Conservation (phyloP, 139 green algal species). For the Chlamydomonas sp. region DNA sequence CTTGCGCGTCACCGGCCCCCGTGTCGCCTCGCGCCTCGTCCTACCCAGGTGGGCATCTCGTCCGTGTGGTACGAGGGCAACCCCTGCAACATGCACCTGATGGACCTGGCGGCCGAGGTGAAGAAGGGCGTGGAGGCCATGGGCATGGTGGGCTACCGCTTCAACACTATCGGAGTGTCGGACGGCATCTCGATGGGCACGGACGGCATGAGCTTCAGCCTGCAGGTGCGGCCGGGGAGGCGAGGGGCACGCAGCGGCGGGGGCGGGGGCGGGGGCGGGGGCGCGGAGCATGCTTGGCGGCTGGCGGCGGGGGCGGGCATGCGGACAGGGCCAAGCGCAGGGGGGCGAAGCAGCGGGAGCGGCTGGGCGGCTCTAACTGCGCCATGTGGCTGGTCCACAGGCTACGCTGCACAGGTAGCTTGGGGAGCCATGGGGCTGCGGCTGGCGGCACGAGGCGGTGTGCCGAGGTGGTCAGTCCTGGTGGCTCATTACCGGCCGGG, state of each 20-base stretch:
- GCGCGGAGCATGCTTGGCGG: background rate
- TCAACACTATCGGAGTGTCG: conserved; percentile 95
- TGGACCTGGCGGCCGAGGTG: conserved; percentile 92
- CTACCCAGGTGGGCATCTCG: conserved; percentile 87
- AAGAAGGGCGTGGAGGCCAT: conserved; percentile 88
- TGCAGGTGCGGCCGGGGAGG: conserved; percentile 63
- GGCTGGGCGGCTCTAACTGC: no score
- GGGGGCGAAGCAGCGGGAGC: no score
- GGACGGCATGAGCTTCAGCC: conserved; percentile 95
- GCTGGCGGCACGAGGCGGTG: no score
- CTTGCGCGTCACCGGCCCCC: background rate
- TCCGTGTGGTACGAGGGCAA: conserved; percentile 99
- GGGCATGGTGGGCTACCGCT: conserved; percentile 92
- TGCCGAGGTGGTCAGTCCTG: no score
- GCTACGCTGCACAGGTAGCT: no score
- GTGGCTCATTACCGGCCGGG: no score
- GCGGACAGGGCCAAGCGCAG: no score
- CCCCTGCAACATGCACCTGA: conserved; percentile 99
- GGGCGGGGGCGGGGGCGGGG: background rate
- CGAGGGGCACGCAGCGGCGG: background rate
- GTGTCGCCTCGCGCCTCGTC: background rate
- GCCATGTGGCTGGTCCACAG: no score
- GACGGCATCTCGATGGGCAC: conserved; percentile 99
- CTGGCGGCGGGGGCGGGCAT: no score
- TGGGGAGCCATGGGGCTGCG: no score